Base-by-base conservation (phyloP, 352 stramenopile species). In the Salisapilia sapeloensis region DNA sequence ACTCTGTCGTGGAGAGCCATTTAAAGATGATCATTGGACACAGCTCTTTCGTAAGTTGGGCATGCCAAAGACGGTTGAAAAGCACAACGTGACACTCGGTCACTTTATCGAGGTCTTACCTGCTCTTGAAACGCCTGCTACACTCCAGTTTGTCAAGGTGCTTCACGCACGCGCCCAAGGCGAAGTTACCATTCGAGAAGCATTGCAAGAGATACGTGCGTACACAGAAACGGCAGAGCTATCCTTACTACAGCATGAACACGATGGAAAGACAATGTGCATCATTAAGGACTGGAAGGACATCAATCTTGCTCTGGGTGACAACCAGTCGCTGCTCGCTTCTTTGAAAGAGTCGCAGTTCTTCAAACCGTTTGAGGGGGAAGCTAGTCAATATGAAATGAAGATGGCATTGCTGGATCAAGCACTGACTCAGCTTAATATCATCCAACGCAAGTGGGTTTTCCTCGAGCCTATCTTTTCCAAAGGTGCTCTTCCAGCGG, bases 221-320 rank as follows among this genome's bases (percentile, higher is more conserved):
- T 97, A 89, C 90, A 86, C 65, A 0, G 74, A 94, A 34, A 94
- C 89, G 0, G 76, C 82, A 1, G 81, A 94, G 45, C 53, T 97
- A 1, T 81, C 78, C 13, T 40, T 97, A 11, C 44, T 94, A 3
- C 39, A 63, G 4, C 85, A 95, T 39, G 83, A 96, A 35, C 77
- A 95, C 31, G 72, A 76, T 13, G 60, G 52, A 0, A 48, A 64
- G 6, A 46, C 44, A 4, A 92, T 92, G 4, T 60, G 71, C 4
- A 91, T 97, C 38, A 96, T 97, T 52, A 92, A 92, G 32, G 87
- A 97, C 46, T 97, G 91, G 86, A 95, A 95, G 32, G 85, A 97
- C 24, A 52, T 97, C 13, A 91, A 87, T n/a, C 60, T 96, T 4
- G 82, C 87, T 13, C 46, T 97, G 2, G 91, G 85, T 0, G 91